A percentile compares a stretch with the other conserved stretches of the same genome.
Conservation (phyloP, 805 yeast species). For the Pichia paraexigua region DNA sequence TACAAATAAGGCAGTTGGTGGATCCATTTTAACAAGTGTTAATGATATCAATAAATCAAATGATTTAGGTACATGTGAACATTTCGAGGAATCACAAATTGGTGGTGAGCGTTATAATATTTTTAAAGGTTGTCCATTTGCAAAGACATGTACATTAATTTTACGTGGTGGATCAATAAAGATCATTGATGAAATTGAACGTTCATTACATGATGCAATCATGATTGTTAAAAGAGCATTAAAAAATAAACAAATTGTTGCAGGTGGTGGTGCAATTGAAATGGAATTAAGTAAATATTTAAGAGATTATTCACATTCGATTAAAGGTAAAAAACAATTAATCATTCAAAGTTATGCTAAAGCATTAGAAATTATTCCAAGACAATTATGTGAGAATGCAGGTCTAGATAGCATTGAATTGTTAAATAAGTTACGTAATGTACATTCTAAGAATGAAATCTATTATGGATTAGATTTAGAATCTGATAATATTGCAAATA, state of each 20-base stretch:
- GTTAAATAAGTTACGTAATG: slow-evolving; percentile 82
- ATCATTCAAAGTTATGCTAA: slow-evolving; percentile 89
- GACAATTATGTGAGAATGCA: slow-evolving; percentile 98
- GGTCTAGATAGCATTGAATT: slow-evolving; percentile 97
- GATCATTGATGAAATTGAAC: slow-evolving; percentile 96
- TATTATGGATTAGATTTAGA: slow-evolving; percentile 94
- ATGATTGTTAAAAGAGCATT: slow-evolving; percentile 97
- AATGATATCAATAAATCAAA: slow-evolving; percentile 52
- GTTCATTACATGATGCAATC: slow-evolving; percentile 96
- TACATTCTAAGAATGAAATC: slow-evolving; percentile 85
- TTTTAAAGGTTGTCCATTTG: slow-evolving; percentile 85
- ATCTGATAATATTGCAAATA: slow-evolving; percentile 73
- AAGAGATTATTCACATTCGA: slow-evolving; percentile 77
- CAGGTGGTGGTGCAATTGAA: slow-evolving; percentile 99
- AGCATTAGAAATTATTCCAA: slow-evolving; percentile 91
- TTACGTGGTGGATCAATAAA: slow-evolving; percentile 98
- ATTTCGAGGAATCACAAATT: slow-evolving; percentile 88
- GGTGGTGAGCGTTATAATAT: slow-evolving; percentile 94
- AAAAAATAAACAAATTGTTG: slow-evolving; percentile 79
- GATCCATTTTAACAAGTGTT: slow-evolving; percentile 71
- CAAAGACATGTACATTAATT: slow-evolving; percentile 87
- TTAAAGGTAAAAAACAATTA: slow-evolving; percentile 94
- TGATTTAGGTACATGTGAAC: slow-evolving; percentile 77
- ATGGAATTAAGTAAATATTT: slow-evolving; percentile 90
- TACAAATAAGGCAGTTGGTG: slow-evolving; percentile 91